Base-by-base conservation (phyloP, 352 stramenopile species). In the Globisporangium iwayamae region DNA sequence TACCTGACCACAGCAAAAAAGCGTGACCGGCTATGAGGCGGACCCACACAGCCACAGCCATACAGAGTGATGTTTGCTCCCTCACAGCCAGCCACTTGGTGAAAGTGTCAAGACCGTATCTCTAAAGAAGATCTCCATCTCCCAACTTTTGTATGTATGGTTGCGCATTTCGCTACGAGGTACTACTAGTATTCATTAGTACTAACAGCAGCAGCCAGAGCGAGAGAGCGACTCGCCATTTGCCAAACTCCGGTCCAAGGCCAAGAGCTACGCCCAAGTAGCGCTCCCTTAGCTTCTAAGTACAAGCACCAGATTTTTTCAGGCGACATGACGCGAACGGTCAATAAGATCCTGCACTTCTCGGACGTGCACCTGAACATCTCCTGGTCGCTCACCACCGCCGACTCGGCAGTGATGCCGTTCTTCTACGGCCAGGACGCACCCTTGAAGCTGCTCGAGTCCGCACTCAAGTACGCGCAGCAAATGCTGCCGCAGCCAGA, bases 321-420 rank as follows among this genome's bases (percentile, higher is more conserved):
- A 2, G 16, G 30, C 22, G 28, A 16, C 8, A 56, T 56, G 30
- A 10, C 30, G 28, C 39, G 18, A 5, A n/a, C 13, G 1, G 30
- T 45, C 16, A 81, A 81, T 56, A 69, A 70, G 47, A 88, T 94
- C 60, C 66, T 96, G 32, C 85, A 96, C 67, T 91, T 94, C 62
- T 93, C 85, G 14, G 87, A 96, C 65, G 85, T 96, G 32, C 85
- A 96, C 59, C 72, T 96, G 20, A 94, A 96, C 57, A 71, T 91
- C 53, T 91, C 85, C 2, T 41, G 52, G 22, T 70, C 71, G 25
- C 69, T 85, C 11, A 65, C 78, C 14, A 56, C 62, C 2, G 25
- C 22, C 13, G 73, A 87, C 32, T 77, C 75, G 28, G 70, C 71
- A 14, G 61, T 50, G 34, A 67, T 83, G 32, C 74, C 72, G 5